Conservation (phyloP, 768 basidiomycete species). For the Mycena kentingensis region DNA sequence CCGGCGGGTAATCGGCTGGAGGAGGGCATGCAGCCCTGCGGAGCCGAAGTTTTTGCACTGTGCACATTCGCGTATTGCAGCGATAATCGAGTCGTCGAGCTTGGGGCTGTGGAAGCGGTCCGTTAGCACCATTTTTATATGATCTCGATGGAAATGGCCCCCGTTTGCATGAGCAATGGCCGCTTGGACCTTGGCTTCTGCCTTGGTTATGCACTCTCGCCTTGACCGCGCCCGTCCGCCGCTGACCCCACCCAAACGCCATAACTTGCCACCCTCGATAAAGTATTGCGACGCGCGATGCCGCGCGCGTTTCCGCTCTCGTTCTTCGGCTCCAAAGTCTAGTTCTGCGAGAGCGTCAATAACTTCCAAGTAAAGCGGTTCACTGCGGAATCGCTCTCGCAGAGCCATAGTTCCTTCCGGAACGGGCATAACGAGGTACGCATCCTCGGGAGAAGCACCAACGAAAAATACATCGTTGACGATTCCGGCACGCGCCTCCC, state of each 20-base stretch:
- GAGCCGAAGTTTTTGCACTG: constrained; percentile 31
- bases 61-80: constrained; percentile 25
- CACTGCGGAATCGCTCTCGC: constrained; percentile 13
- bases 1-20: constrained; percentile 27
- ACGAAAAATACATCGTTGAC: constrained; percentile 16
- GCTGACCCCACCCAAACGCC: constrained; percentile 9
- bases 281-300: constrained; percentile 7
- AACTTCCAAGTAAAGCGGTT: constrained; percentile 14
- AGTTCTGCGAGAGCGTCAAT: constrained; percentile 9
- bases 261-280: constrained; percentile 16
- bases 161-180: constrained; percentile 6
- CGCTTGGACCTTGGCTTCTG: background rate
- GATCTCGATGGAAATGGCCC: constrained; percentile 29
- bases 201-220: constrained; percentile 8
- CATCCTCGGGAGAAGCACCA: background rate
- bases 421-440: background rate
- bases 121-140: constrained; percentile 19
- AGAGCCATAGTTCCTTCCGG: background rate
- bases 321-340: constrained; percentile 17
- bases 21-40: constrained; percentile 24
- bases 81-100: constrained; percentile 24
- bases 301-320: constrained; percentile 3
- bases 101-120: constrained; percentile 22
- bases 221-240: background rate
- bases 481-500: constrained; percentile 21